Conservation (phyloP, 768 basidiomycete genomes). For the Fomitopsis pulvina region DNA sequence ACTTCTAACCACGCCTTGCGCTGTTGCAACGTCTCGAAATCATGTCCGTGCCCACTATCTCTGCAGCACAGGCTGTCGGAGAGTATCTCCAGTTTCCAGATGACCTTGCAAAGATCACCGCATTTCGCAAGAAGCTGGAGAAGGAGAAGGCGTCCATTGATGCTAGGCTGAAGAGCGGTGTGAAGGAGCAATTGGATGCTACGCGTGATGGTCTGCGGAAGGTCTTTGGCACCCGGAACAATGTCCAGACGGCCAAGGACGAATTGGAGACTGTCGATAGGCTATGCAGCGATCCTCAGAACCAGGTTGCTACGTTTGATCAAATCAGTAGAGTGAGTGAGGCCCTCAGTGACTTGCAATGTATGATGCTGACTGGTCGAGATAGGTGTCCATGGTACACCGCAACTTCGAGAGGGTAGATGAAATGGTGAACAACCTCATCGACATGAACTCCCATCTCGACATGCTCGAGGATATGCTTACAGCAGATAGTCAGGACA, state of each 20-base stretch:
- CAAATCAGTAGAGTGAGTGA: slow-evolving; percentile 85
- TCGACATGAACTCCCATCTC: slow-evolving; percentile 87
- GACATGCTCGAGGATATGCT: slow-evolving; percentile 76
- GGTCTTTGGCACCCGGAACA: slow-evolving; percentile 66
- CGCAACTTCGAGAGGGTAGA: slow-evolving; percentile 92
- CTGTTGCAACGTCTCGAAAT: too few relatives aligned
- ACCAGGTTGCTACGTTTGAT: slow-evolving; percentile 81
- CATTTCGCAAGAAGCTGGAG: slow-evolving; percentile 89
- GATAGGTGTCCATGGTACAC: slow-evolving; percentile 90
- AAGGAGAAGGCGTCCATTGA: slow-evolving; percentile 97
- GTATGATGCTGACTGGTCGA: neutral
- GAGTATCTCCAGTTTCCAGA: slow-evolving; percentile 92
- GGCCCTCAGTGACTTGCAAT: neutral
- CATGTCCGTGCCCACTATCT: slow-evolving; percentile 37
- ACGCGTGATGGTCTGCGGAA: slow-evolving; percentile 85
- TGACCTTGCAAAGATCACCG: slow-evolving; percentile 82
- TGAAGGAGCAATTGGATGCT: slow-evolving; percentile 88
- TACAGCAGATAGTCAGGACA: slow-evolving; percentile 62
- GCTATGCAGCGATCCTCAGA: slow-evolving; percentile 68
- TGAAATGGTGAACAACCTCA: slow-evolving; percentile 89
- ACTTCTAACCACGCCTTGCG: too few relatives aligned
- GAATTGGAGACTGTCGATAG: slow-evolving; percentile 79
- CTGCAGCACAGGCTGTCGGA: slow-evolving; percentile 79
- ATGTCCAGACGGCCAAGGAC: slow-evolving; percentile 79
- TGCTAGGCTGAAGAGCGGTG: slow-evolving; percentile 81